Conservation (phyloP, 306 rosid genomes). For the Acacia confusa region DNA sequence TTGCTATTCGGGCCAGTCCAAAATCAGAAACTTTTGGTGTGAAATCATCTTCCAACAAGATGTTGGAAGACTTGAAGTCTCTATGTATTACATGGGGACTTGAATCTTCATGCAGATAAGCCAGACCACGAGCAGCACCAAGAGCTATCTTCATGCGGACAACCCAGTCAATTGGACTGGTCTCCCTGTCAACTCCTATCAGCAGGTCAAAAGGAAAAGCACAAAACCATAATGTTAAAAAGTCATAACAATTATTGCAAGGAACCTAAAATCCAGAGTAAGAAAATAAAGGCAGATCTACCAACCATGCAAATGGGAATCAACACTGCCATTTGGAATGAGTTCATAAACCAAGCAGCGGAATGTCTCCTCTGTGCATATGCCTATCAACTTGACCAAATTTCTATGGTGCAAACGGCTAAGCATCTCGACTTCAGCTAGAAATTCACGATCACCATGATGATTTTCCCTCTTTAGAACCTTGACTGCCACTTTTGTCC, state of each 20-base stretch:
- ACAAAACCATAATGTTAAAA: conserved; percentile 24
- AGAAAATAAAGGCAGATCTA: background rate
- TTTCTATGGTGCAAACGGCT: conserved; percentile 98
- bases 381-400: conserved; percentile 91
- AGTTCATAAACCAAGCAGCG: conserved; percentile 95
- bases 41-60: conserved; percentile 87
- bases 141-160: conserved; percentile 90
- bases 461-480: conserved; percentile 93
- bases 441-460: conserved; percentile 94
- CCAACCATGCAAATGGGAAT: conserved; percentile 93
- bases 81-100: conserved; percentile 96
- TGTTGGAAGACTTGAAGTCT: conserved; percentile 94
- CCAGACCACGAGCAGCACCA: conserved; percentile 94
- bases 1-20: conserved; percentile 91
- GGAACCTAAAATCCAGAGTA: background rate
- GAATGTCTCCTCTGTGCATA: conserved; percentile 67
- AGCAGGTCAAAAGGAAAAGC: conserved; percentile 22
- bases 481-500: conserved; percentile 82
- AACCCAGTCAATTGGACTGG: conserved; percentile 73
- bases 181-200: conserved; percentile 76
- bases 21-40: conserved; percentile 97
- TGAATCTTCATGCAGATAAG: conserved; percentile 96
- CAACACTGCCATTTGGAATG: conserved; percentile 95
- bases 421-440: conserved; percentile 98
- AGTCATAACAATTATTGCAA: conserved; percentile 13